phyloP scores from a whole-genome alignment of 495 filamentous ascomycete species.

The Trypethelium eluteriae region DNA sequence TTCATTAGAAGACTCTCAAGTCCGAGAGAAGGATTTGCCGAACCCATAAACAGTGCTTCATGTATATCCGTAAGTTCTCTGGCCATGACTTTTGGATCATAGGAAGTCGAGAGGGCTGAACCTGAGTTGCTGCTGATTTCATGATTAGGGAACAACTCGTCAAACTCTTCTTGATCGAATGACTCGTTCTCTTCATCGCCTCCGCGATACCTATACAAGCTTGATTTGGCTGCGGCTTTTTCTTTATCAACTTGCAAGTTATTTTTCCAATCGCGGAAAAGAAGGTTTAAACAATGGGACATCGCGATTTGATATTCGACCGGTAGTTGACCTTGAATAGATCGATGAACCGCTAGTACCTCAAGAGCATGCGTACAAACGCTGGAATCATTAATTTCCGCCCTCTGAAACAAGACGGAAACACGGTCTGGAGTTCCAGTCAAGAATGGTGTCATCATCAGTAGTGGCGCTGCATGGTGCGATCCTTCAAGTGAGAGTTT shows the following conservation, averaged over 20 bases:
- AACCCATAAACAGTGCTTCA: conserved; percentile 39
- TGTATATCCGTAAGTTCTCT: conserved; percentile 48
- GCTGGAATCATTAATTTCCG: background rate
- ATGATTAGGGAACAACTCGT: conserved; percentile 72
- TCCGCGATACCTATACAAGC: conserved; percentile 75
- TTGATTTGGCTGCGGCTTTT: conserved; percentile 58
- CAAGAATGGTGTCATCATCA: background rate
- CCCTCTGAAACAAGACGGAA: background rate
- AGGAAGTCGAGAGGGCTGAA: conserved; percentile 24
- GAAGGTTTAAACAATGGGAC: conserved; percentile 49
- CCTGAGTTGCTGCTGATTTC: conserved; percentile 42
- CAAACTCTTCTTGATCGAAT: conserved; percentile 66
- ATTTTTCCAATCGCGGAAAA: conserved; percentile 71
- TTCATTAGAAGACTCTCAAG: conserved; percentile 1
- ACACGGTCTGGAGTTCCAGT: background rate
- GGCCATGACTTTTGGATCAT: conserved; percentile 43
- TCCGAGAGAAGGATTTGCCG: background rate
- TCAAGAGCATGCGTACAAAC: background rate
- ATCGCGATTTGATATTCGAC: background rate
- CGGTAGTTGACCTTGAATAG: background rate
- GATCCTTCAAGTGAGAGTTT: background rate
- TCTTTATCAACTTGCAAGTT: conserved; percentile 66
- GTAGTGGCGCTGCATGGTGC: background rate
- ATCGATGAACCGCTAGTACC: background rate
- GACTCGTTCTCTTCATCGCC: conserved; percentile 59